These are phyloP conservation scores for Raphanus raphanistrum DNA, from an alignment of 345 rosid species.

Conservation along the genomic window DNA sequence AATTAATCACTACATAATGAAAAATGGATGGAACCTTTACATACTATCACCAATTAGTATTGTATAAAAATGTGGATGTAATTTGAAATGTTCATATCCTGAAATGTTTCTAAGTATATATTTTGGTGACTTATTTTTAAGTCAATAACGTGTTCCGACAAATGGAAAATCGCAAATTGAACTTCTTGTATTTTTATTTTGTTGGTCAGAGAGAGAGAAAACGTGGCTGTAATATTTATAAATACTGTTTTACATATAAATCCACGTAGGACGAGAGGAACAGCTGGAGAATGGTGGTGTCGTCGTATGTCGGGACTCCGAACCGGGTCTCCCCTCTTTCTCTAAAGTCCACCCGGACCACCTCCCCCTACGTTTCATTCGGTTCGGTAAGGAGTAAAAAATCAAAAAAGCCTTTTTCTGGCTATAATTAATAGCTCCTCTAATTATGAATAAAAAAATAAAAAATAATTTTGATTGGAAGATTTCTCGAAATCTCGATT, in stretches of 20 bases:
- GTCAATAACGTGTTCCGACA: conserved; percentile 17
- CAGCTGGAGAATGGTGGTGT: not conserved
- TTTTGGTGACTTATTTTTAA: not conserved
- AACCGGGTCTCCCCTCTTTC: conserved; percentile 21
- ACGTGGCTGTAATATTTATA: not conserved
- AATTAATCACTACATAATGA: not conserved
- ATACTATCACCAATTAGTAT: not conserved
- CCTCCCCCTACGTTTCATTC: not conserved
- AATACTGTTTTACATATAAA: not conserved
- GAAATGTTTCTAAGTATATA: conserved; percentile 2
- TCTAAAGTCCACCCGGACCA: conserved; percentile 22
- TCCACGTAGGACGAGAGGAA: conserved; percentile 23
- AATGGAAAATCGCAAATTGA: not conserved
- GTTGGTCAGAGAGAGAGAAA: not conserved
- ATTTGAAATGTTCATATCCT: not conserved
- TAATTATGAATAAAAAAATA: conserved; percentile 20
- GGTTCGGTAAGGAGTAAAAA: not conserved
- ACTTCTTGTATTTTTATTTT: not conserved
- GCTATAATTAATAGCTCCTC: conserved; percentile 20
- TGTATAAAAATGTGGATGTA: not conserved
- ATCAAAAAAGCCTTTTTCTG: not conserved
- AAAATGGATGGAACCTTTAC: not conserved
- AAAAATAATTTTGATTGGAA: conserved; percentile 15
- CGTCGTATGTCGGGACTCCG: conserved; percentile 23
- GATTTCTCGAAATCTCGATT: conserved; percentile 37